Base-by-base conservation (phyloP, 2,329 filamentous ascomycete species). In the Penicillium sp. region DNA sequence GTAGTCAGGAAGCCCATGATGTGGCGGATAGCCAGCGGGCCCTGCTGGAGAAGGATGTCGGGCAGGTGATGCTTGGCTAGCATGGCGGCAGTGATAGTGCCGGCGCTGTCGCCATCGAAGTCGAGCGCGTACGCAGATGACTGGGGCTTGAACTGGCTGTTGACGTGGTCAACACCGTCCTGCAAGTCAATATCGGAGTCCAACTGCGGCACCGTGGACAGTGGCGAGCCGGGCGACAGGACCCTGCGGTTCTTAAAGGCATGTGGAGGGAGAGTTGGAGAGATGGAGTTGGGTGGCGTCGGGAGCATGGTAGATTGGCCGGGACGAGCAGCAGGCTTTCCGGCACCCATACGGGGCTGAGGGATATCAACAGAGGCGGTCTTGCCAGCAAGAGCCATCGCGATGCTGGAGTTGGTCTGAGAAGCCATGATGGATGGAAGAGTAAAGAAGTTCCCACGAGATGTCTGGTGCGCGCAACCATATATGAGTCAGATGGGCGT, bases 211-310 rank as follows among this genome's bases (percentile, higher is more conserved):
- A 75, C 67, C 42, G 72, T 67, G 46, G 73, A 69, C 52, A 75
- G 71, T 58, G 71, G 66, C 42, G 75, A 70, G 46, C 62, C 58
- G 45, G 70, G 62, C 50, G 67, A 58, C 50, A 61, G 58, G 23
- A 63, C 62, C 44, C 65, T 77, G 67, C 84, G 84, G 56, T 82
- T 80, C 70, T 86, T 87, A 67, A 87, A 82, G 64, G 86, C 87
- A 64, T 92, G 88, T 52, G 91, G 88, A 62, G 87, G 84, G 59
- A 96, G 80, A 61, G 83, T 86, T 42, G 92, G 92, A 54, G 91
- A 96, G 69, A 96, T 90, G 72, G 91, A 96, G 77, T 92, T 95
- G 54, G 92, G 92, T 67, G 92, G 92, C 69, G 92, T 96, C 56
- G 88, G 89, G 65, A 95, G 83, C 69, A 74, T 71, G 44, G 58